Percentiles rank a stretch among this genome's conserved stretches.
Conservation (phyloP, 805 yeast genomes). For the Saccharomycopsis capsularis region DNA sequence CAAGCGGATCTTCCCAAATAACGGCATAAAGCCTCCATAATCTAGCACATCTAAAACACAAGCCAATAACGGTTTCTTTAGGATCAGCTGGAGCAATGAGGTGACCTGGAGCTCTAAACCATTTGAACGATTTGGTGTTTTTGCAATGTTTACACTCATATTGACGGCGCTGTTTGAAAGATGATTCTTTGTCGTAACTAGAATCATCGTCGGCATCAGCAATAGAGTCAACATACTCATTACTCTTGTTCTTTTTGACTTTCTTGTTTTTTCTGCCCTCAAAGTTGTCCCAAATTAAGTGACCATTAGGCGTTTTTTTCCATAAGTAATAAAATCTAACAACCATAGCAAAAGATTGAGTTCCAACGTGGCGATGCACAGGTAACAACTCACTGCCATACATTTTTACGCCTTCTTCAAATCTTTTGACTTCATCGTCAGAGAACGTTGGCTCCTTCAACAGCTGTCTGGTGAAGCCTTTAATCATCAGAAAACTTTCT, state of each 20-base stretch:
- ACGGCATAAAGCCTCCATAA: slow-evolving; percentile 89
- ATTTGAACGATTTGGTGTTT: slow-evolving; percentile 45
- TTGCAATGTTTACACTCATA: slow-evolving; percentile 71
- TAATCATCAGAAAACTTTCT: slow-evolving; percentile 41
- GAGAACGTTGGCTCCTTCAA: slow-evolving; percentile 75
- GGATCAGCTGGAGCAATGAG: slow-evolving; percentile 32
- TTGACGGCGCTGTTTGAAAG: slow-evolving; percentile 31
- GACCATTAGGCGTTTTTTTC: slow-evolving; percentile 81
- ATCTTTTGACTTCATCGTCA: slow-evolving; percentile 52
- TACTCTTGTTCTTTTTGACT: slow-evolving; percentile 25
- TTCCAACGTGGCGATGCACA: slow-evolving; percentile 60
- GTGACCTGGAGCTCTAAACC: slow-evolving; percentile 70
- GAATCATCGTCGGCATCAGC: slow-evolving; percentile 66
- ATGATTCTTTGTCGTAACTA: slow-evolving; percentile 52
- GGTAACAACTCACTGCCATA: slow-evolving; percentile 77
- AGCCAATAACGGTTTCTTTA: slow-evolving; percentile 41
- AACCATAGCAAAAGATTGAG: slow-evolving; percentile 69
- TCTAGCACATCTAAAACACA: slow-evolving; percentile 82
- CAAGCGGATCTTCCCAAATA: slow-evolving; percentile 74
- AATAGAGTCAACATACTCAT: slow-evolving; percentile 15
- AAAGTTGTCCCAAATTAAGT: slow-evolving; percentile 72
- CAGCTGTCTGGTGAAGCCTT: slow-evolving; percentile 44
- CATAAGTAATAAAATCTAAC: slow-evolving; percentile 86
- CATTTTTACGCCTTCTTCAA: slow-evolving; percentile 67
- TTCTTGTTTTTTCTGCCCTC: slow-evolving; percentile 64